Base-by-base conservation (phyloP, 805 yeast species). In the Starmera pachycereana region DNA sequence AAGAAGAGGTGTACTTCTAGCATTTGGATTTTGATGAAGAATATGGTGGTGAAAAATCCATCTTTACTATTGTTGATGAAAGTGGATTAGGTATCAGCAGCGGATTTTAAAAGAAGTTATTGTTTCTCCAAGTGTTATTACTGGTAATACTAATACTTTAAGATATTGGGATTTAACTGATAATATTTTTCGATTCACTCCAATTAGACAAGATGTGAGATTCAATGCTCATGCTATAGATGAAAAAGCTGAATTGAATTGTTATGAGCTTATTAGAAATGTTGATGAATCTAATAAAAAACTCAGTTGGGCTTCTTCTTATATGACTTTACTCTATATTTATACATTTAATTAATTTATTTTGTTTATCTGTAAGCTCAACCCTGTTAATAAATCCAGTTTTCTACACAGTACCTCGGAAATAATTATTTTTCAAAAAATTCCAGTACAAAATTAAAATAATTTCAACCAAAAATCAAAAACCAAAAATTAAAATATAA, bases 1-100 rank as follows among this genome's bases (percentile, higher is more conserved):
- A 8, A 48, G 63, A 36, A 68, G 86, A 49, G 68, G 80, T 2
- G 53, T 78, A 22, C 46, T 81, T 28, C 55, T 74, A 2, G 72
- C 81, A 0, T 76, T 75, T 55, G 88, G 88, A 1, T 78, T 78
- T 70, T 47, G 87, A 81, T 51, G 88, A 80, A 60, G 88, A 80
- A 52, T 66, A 69, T 25, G 60, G 68, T 29, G 86, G 86, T 22
- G 49, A 57, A 25, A 66, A 84, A 44, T 70, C 80, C 1, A 47
- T 85, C 29, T 73, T 74, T 45, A 68, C 80, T 14, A 62, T 86
- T 37, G 58, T 85, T n/a, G 95, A 84, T 57, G 95, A 84, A 61
- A 78, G 95, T 55, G 54, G 54, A 25, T 36, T 36, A 36, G 60
- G 61, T 27, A 46, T n/a, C n/a, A n/a, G n/a, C n/a, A n/a, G n/a